Evolutionary conservation across 2,329 filamentous ascomycete genomes (phyloP).

Genomic region (Remersonia thermophila): DNA sequence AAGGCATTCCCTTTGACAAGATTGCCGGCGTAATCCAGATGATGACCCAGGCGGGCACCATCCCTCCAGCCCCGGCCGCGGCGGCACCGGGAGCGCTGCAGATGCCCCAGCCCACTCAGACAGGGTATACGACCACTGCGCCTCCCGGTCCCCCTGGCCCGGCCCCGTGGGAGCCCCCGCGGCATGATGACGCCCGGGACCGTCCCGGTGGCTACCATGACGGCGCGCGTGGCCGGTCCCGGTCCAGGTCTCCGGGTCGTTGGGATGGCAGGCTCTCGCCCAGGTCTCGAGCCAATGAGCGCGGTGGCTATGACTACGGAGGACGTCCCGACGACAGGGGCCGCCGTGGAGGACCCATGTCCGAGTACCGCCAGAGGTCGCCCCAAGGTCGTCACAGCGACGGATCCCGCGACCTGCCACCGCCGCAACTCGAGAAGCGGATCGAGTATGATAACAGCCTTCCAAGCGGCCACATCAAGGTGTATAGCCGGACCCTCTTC

Average conservation of each 20-base stretch:
- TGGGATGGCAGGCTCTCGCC: slow-evolving; percentile 57
- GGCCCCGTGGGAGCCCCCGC: slow-evolving; percentile 25
- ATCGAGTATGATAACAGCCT: slow-evolving; percentile 67
- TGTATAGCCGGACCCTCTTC: slow-evolving; percentile 88
- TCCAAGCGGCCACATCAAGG: slow-evolving; percentile 71
- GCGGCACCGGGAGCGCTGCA: slow-evolving; percentile 20
- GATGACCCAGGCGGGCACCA: slow-evolving; percentile 26
- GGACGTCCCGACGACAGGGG: slow-evolving; percentile 39
- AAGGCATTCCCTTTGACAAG: slow-evolving; percentile 67
- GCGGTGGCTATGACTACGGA: slow-evolving; percentile 58
- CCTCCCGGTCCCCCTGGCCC: slow-evolving; percentile 13
- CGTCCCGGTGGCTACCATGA: slow-evolving; percentile 27
- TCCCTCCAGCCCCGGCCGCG: slow-evolving; percentile 12
- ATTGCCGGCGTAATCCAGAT: slow-evolving; percentile 51
- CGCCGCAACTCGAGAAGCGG: slow-evolving; percentile 46
- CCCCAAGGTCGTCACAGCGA: slow-evolving; percentile 57
- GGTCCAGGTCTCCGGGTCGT: slow-evolving; percentile 68
- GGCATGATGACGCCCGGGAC: slow-evolving; percentile 38
- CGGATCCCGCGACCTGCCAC: slow-evolving; percentile 32
- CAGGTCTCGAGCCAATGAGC: too few relatives aligned
- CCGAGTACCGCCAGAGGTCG: slow-evolving; percentile 80
- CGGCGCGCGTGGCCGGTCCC: slow-evolving; percentile 56
- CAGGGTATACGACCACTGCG: slow-evolving; percentile 26
- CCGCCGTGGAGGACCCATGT: slow-evolving; percentile 40
- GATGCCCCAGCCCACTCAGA: slow-evolving; percentile 28